These are phyloP conservation scores for Papiliotrema nemorosa DNA, from an alignment of 1,284 basidiomycete genomes.

Conservation along the genomic window DNA sequence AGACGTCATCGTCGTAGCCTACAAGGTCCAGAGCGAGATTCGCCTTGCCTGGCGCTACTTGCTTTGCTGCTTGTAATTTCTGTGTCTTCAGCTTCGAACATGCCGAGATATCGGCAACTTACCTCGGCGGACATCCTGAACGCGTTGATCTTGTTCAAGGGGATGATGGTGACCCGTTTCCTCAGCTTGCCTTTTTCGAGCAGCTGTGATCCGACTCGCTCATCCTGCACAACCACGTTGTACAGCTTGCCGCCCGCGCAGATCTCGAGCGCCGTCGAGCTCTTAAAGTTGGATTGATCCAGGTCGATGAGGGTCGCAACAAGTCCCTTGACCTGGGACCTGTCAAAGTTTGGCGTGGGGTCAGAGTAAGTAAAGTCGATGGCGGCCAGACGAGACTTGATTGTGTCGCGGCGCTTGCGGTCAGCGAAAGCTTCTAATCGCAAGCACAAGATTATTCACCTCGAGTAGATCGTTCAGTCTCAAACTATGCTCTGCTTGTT, in stretches of 20 bases:
- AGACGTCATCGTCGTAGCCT: constrained; percentile 78
- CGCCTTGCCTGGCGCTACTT: constrained; percentile 77
- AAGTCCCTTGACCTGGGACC: constrained; percentile 83
- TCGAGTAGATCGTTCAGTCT: constrained; percentile 63
- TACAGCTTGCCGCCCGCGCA: constrained; percentile 88
- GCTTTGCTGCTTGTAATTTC: constrained; percentile 73
- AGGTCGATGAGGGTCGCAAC: constrained; percentile 82
- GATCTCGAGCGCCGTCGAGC: constrained; percentile 88
- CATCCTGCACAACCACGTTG: constrained; percentile 91
- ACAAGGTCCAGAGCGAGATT: constrained; percentile 82
- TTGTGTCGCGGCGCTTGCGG: constrained; percentile 63
- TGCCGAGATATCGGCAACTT: constrained; percentile 24
- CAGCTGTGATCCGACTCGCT: constrained; percentile 79
- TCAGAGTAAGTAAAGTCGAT: constrained; percentile 81
- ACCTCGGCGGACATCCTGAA: constrained; percentile 64
- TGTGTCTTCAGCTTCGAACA: constrained; percentile 36
- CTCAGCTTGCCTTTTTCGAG: constrained; percentile 73
- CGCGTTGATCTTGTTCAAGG: constrained; percentile 84
- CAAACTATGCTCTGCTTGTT: constrained; percentile 58
- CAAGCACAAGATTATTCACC: constrained; percentile 51
- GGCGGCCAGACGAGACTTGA: constrained; percentile 65
- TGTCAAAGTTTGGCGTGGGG: constrained; percentile 79
- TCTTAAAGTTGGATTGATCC: constrained; percentile 65
- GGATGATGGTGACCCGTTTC: constrained; percentile 91
- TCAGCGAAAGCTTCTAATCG: constrained; percentile 1